Base-by-base conservation (phyloP, 371 early-diverging fungal species). In the Mortierella sp. region DNA sequence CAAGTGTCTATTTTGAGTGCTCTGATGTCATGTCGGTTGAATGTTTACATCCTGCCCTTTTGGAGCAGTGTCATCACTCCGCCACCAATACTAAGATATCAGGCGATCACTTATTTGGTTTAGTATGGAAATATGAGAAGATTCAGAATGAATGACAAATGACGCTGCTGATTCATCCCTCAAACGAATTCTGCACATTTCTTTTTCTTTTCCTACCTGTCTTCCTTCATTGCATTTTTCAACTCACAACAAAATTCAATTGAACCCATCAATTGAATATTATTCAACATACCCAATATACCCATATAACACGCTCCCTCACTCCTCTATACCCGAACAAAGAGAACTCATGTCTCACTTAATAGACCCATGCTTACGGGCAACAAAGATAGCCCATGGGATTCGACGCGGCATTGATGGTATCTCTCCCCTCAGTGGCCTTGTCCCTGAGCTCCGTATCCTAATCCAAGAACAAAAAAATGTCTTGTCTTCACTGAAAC, bases 391-490 rank as follows among this genome's bases (percentile, higher is more conserved):
- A 43, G 79, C 66, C 13, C 69, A 78, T 56, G 79, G 79, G 19
- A 78, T 78, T 43, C 66, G 79, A 55, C 73, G 79, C n/a, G 73
- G 79, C 47, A 78, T 78, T 60, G 79, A 78, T 62, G 73, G 73
- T 26, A 28, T 78, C 42, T 73, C 73, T 2, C 79, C 79, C 1
- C 66, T 78, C 35, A 78, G 79, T 58, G 79, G 79, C 45, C 79
- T 78, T 4, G 73, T 73, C 32, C 73, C 79, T 31, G 70, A 72
- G 12, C 70, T 78, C 45, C 73, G 79, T 32, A 78, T 78, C n/a
- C 67, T 78, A 19, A 78, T 78, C 31, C 79, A 78, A 57, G 79
- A 78, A 59, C 79, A 78, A 51, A 78, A 78, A 47, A 78, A 78
- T 34, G 79, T 78, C 47, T 63, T 78, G 32, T 60, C 73, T 3